Conservation (phyloP, 306 rosid genomes). For the Trifolium subterraneum region DNA sequence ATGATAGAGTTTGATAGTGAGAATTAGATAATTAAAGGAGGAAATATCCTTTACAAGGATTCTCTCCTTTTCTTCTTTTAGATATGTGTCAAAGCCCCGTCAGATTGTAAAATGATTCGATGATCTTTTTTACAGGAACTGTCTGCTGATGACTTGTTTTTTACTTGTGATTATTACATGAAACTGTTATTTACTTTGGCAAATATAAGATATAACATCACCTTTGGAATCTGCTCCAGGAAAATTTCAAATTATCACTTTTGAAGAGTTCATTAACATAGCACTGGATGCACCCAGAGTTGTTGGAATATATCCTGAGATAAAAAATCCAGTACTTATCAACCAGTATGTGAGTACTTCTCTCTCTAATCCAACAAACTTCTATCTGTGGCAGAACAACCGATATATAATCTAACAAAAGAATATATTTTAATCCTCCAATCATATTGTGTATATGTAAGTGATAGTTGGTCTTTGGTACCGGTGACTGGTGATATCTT, state of each 20-base stretch:
- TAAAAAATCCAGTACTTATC: constrained; percentile 81
- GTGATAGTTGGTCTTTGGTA: background rate
- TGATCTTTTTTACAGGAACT: constrained; percentile 13
- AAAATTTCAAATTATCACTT: constrained; percentile 74
- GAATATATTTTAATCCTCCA: constrained; percentile 13
- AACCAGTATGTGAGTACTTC: constrained; percentile 81
- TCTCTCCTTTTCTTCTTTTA: background rate
- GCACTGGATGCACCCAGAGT: constrained; percentile 86
- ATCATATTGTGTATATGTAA: background rate
- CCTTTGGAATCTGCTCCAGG: constrained; percentile 60
- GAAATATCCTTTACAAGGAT: background rate
- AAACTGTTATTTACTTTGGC: constrained; percentile 21
- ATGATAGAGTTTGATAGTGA: constrained; percentile 16
- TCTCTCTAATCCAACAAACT: constrained; percentile 26
- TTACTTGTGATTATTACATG: constrained; percentile 18
- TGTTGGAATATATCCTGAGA: constrained; percentile 97
- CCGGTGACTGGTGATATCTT: background rate
- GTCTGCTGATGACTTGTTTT: constrained; percentile 17
- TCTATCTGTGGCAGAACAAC: background rate
- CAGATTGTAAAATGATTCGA: constrained; percentile 5
- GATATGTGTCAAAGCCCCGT: background rate
- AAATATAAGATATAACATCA: constrained; percentile 19
- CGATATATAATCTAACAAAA: background rate
- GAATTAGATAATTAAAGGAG: constrained; percentile 21
- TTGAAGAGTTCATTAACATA: constrained; percentile 84